These are phyloP conservation scores for Linnemannia zychae DNA, from an alignment of 192 early-diverging fungal species.

Conservation along the genomic window DNA sequence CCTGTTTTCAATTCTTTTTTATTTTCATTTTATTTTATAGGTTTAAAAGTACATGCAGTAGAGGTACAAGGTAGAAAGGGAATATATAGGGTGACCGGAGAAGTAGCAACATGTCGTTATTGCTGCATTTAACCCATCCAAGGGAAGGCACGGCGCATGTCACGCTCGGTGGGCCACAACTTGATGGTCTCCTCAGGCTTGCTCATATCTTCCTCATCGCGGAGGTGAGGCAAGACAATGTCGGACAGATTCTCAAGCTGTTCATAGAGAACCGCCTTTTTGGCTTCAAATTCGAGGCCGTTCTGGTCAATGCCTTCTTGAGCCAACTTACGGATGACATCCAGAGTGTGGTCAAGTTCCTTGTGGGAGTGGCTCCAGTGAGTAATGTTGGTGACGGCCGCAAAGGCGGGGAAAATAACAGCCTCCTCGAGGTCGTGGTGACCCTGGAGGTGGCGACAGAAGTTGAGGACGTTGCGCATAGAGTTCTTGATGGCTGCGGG, in stretches of 20 bases:
- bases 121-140: constrained; percentile 30
- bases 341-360: constrained; percentile 32
- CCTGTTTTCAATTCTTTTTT: neutral
- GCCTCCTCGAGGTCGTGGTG: constrained; percentile 54
- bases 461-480: constrained; percentile 24
- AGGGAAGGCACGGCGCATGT: constrained; percentile 44
- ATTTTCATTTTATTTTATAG: neutral
- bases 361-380: constrained; percentile 53
- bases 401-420: constrained; percentile 44
- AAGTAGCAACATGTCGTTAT: too few species aligned
- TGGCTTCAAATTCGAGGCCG: constrained; percentile 24
- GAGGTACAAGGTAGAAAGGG: constrained; percentile 7
- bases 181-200: constrained; percentile 36
- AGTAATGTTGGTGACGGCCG: constrained; percentile 41
- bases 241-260: constrained; percentile 46
- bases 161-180: constrained; percentile 47
- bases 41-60: neutral
- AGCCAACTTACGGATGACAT: constrained; percentile 38
- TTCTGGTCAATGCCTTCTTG: constrained; percentile 45
- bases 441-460: constrained; percentile 45
- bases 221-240: constrained; percentile 49
- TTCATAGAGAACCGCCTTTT: constrained; percentile 23
- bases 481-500: constrained; percentile 24
- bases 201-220: constrained; percentile 44
- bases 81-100: neutral